Evolutionary conservation across 306 rosid species (phyloP).

Genomic region (Albizia julibrissin): DNA sequence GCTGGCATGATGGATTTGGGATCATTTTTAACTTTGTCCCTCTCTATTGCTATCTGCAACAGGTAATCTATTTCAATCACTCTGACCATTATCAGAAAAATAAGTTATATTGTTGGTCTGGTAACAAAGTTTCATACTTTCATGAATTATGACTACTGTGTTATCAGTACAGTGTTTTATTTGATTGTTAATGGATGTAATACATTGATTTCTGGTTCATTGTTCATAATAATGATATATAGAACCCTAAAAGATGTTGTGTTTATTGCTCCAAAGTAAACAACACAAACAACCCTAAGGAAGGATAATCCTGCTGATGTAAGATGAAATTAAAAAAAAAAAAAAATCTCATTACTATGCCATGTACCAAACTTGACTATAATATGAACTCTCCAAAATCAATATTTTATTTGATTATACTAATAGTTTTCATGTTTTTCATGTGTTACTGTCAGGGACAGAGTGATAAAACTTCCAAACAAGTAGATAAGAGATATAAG

Average conservation of each 20-base stretch:
- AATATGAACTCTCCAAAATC: constrained; percentile 6
- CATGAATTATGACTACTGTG: neutral
- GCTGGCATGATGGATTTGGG: constrained; percentile 79
- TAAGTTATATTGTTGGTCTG: neutral
- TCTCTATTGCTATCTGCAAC: constrained; percentile 77
- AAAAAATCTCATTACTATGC: neutral
- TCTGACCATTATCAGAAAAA: neutral
- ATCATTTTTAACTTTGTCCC: constrained; percentile 56
- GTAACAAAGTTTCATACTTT: neutral
- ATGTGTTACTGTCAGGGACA: neutral
- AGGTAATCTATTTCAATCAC: constrained; percentile 4
- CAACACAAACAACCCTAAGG: constrained; percentile 3
- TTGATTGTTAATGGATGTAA: neutral
- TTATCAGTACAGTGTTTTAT: neutral
- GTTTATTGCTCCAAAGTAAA: constrained; percentile 7
- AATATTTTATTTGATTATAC: constrained; percentile 7
- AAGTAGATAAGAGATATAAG: neutral
- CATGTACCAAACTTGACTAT: neutral
- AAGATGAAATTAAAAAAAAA: neutral
- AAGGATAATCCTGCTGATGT: neutral
- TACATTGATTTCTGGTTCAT: neutral
- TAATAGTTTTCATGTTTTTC: constrained; percentile 1
- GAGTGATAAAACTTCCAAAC: constrained; percentile 15
- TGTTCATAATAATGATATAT: neutral
- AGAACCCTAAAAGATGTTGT: neutral